phyloP scores from a whole-genome alignment of 208 protist genomes.

The Histomonas meleagridis region DNA sequence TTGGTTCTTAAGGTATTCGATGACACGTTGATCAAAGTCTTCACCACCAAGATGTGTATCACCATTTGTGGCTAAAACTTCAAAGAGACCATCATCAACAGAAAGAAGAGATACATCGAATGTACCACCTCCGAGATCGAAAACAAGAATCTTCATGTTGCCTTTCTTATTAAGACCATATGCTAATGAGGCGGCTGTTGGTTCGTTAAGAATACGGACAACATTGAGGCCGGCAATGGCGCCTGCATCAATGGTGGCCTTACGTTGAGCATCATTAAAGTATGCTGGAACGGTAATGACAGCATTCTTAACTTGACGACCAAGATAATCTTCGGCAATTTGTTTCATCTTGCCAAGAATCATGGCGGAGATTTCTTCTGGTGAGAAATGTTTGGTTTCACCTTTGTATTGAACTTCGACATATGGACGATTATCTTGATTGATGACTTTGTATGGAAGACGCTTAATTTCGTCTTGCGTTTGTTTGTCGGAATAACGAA shows the following conservation, averaged over 20 bases:
- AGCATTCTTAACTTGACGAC: conserved; percentile 70
- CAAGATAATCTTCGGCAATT: conserved; percentile 78
- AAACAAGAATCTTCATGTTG: conserved; percentile 47
- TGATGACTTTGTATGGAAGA: conserved; percentile 77
- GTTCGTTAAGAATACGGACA: conserved; percentile 99
- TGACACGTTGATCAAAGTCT: conserved; percentile 76
- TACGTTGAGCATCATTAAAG: conserved; percentile 83
- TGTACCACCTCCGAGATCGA: conserved; percentile 63
- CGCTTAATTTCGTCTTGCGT: conserved; percentile 82
- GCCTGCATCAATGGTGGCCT: conserved; percentile 76
- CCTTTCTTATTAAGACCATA: conserved; percentile 79
- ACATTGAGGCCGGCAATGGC: conserved; percentile 78
- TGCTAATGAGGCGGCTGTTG: conserved; percentile 94
- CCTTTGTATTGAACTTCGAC: conserved; percentile 62
- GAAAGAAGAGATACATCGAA: conserved; percentile 88
- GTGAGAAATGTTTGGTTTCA: conserved; percentile 69
- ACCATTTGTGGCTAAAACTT: conserved; percentile 90
- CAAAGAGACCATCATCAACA: conserved; percentile 71
- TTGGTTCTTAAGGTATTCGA: conserved; percentile 82
- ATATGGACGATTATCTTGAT: conserved; percentile 59
- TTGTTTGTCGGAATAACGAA: conserved; percentile 69
- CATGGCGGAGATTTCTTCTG: conserved; percentile 77
- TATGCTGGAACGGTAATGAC: conserved; percentile 92
- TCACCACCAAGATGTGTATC: conserved; percentile 98
- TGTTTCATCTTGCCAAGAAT: conserved; percentile 79